Evolutionary conservation across 768 basidiomycete genomes (phyloP), one percentile per base, ranked within the genome.

Genomic region (Boletus rubropictus): DNA sequence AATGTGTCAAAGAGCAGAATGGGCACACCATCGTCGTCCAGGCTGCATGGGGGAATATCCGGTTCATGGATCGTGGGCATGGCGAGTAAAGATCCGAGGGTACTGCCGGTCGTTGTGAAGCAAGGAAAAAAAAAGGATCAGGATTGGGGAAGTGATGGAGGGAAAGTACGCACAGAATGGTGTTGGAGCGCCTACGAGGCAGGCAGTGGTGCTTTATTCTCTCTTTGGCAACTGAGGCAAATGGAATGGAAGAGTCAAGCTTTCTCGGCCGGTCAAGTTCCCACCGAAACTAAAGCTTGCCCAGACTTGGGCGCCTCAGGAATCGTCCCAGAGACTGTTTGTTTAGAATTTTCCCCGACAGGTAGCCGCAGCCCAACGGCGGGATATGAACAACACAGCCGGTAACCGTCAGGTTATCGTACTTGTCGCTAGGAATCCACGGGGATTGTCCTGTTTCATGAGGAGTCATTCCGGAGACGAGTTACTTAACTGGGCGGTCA

Each of bases 11-110:
- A 36, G 17, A 21, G 15, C 2, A 34, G 9, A 29, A 35, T 28
- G 18, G 14, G 44, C 63, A 33, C 43, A 72, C 70, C 69, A 41
- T 71, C 69, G 54, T 71, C 70, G 55, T 71, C 70, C 18, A 58
- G 31, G 48, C 57, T 54, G 56, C 56, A 58, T 39, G 50, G 53
- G 21, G 52, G 44, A 24, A 49, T 29, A 38, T 65, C 62, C 49
- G 59, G 49, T 54, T 59, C 66, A 53, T 33, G 59, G 44, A 64
- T 58, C 45, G 63, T 49, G 11, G 58, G 52, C 64, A 69, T 64
- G 12, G 37, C 24, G 50, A 22, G 7, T 7, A 40, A 41, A 8
- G 48, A 53, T 48, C 38, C 18, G 27, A 39, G 39, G 34, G 29
- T 43, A 7, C 15, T 22, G 12, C 14, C 21, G 12, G 47, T 39